Evolutionary conservation across 192 early-diverging fungal species (phyloP), one percentile per base, ranked within the genome.

Genomic region (Backusella sp.): DNA sequence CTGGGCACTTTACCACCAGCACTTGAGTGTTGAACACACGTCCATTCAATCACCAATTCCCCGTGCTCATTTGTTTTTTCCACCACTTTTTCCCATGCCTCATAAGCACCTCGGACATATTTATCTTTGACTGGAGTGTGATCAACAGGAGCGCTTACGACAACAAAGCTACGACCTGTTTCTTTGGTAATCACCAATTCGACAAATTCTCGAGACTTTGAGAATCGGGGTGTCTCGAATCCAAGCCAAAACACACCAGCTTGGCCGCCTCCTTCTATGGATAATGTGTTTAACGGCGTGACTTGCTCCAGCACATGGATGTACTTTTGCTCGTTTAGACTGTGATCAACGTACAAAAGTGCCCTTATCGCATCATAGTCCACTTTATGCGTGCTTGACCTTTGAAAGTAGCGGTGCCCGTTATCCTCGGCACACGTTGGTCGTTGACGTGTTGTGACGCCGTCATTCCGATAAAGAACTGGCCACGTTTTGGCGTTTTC

Each of bases 191-290:
- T 23, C 28, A 62, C 56, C 23, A 62, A 14, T 11, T 62, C 56
- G 26, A 62, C 56, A 2, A 62, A 62, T 28, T 62, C 56, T 62
- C 56, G 28, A 14, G 21, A 11, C 0, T 23, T 8, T 0, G 56
- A 62, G 12, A 28, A 12, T 28, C 23, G 56, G 4, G 56, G 56
- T 14, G 56, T 62, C n/a, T 62, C 4, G 23, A 62, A 62, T 28
- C 56, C 56, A 62, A 62, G 56, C 56, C 56, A 62, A 28, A 62
- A 62, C 9, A 62, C 56, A 28, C 56, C 56, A 23, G 56, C 56
- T 28, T 62, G 56, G 3, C 23, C 56, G 23, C 56, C 56, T 62
- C 26, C 56, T 62, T 62, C 21, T 12, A 28, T 62, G 0, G 56
- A 14, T 62, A 62, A 28, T 9, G 11, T 26, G 11, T 62, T 26